A percentile compares a stretch with the other conserved stretches of the same genome.
These are phyloP conservation scores for Wickerhamiella pararugosa DNA, from an alignment of 1,139 yeast species.

Conservation along the genomic window DNA sequence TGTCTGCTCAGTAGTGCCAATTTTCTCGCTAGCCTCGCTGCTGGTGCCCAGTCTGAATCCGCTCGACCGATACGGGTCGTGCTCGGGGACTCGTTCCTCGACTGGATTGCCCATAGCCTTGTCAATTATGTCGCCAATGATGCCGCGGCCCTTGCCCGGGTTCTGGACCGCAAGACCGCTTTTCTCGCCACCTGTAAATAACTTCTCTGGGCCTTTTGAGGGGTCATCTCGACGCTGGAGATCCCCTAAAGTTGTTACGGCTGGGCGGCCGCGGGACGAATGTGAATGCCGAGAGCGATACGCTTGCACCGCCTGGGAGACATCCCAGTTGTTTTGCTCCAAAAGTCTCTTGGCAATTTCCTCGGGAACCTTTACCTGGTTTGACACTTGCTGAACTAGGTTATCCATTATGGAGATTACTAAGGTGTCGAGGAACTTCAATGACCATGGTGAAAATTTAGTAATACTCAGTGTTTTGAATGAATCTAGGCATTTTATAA, in stretches of 20 bases:
- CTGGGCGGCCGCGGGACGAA: no score
- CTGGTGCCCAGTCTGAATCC: slow-evolving; percentile 72
- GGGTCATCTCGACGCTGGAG: slow-evolving; percentile 20
- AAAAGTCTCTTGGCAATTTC: slow-evolving; percentile 1
- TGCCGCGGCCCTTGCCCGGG: slow-evolving; percentile 38
- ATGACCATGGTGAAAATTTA: no score
- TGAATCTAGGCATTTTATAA: no score
- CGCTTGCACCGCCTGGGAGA: slow-evolving; percentile 1
- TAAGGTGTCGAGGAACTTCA: no score
- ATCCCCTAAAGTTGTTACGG: no score
- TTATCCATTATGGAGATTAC: background rate
- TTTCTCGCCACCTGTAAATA: slow-evolving; percentile 92
- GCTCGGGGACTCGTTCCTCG: slow-evolving; percentile 11
- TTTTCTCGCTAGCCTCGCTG: slow-evolving; percentile 3
- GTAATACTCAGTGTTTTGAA: no score
- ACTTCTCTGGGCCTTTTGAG: slow-evolving; percentile 39
- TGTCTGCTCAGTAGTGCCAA: slow-evolving; percentile 4
- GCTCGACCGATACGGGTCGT: slow-evolving; percentile 39
- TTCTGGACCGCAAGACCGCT: slow-evolving; percentile 89
- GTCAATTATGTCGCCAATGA: slow-evolving; percentile 43
- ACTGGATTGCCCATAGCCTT: slow-evolving; percentile 33
- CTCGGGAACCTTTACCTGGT: slow-evolving; percentile 1
- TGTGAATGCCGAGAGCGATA: background rate
- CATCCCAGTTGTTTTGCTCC: slow-evolving; percentile 2
- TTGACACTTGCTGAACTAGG: slow-evolving; percentile 5